These are phyloP conservation scores for Aspergillus amoenus DNA, from an alignment of 2,329 filamentous ascomycete species.

Conservation along the genomic window DNA sequence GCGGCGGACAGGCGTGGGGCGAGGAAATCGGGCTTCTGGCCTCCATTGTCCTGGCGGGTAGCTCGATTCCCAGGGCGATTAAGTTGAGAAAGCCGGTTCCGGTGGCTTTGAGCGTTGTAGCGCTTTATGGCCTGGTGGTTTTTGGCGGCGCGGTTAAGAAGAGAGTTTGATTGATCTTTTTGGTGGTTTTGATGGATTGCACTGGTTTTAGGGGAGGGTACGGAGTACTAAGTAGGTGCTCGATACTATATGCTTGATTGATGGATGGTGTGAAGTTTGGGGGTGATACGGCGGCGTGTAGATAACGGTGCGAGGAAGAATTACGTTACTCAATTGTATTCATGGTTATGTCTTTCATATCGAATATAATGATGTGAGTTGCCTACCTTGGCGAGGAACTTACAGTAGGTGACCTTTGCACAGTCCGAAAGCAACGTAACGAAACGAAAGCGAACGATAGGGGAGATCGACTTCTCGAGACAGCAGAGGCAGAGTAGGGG, in stretches of 20 bases:
- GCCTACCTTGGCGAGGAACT: slow-evolving; percentile 13
- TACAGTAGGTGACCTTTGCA: slow-evolving; percentile 5
- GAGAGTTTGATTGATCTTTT: slow-evolving; percentile 19
- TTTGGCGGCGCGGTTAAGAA: slow-evolving; percentile 69
- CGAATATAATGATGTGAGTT: not conserved
- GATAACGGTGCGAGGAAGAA: not conserved
- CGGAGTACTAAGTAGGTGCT: too few species aligned
- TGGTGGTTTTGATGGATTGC: not conserved
- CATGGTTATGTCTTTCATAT: slow-evolving; percentile 2
- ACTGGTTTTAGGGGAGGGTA: too few species aligned
- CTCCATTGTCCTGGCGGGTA: slow-evolving; percentile 78
- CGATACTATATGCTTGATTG: not conserved
- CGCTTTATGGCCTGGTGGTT: slow-evolving; percentile 72
- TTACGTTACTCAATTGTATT: not conserved
- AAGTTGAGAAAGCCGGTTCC: slow-evolving; percentile 82
- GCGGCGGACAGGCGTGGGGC: slow-evolving; percentile 73
- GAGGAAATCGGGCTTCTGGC: slow-evolving; percentile 87
- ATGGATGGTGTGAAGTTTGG: too few species aligned
- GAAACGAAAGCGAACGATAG: slow-evolving; percentile 3
- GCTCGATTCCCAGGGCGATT: slow-evolving; percentile 82
- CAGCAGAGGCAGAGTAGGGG: not conserved
- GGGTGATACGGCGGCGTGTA: too few species aligned
- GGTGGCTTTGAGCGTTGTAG: slow-evolving; percentile 72
- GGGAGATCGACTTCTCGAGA: not conserved
- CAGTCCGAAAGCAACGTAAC: not conserved